Evolutionary conservation across 495 filamentous ascomycete genomes (phyloP), one percentile per base, ranked within the genome.

Genomic region (Hypoxylon lenormandii): DNA sequence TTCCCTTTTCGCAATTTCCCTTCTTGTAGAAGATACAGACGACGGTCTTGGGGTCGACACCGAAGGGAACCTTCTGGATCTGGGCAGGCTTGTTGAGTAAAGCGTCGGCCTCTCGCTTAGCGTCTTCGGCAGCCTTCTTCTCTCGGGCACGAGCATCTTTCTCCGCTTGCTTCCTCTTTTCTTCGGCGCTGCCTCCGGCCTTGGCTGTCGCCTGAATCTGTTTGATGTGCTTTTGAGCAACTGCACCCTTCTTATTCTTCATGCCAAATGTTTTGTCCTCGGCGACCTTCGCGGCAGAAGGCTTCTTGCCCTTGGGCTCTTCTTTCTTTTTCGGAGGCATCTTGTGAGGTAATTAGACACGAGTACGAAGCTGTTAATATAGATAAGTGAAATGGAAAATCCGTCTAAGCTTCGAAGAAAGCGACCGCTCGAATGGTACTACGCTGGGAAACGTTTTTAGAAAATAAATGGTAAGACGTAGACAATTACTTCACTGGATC

Each of bases 251-350:
- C 88, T 99, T 98, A 77, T 98, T 98, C 84, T 98, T 98, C 94
- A 98, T 96, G 70, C 95, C 95, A 85, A 98, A 98, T 55, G 95
- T 97, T 85, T 95, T 96, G 84, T 98, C 95, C 56, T 94, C 92
- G 62, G 92, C 90, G 12, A 82, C 63, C 78, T 93, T 93, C 45
- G 83, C 74, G 51, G 86, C 79, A 38, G 88, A 84, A 69, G 88
- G 83, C 87, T 94, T 92, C 82, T 83, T 84, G 72, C 77, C 82
- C 30, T 67, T 77, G 37, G n/a, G 64, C 80, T 92, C 90, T 12
- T 87, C 81, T 55, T 82, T 80, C 74, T 94, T 94, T 79, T 98
- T 98, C 64, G 95, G 95, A 78, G 96, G 89, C 95, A 98, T 98
- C 77, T 74, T 90, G 83, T 77, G 60, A 58, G 56, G 56, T 43